A percentile compares a stretch with the other conserved stretches of the same genome.
Conservation (phyloP, 1,284 basidiomycete genomes). For the Cystobasidiaceae sp. region DNA sequence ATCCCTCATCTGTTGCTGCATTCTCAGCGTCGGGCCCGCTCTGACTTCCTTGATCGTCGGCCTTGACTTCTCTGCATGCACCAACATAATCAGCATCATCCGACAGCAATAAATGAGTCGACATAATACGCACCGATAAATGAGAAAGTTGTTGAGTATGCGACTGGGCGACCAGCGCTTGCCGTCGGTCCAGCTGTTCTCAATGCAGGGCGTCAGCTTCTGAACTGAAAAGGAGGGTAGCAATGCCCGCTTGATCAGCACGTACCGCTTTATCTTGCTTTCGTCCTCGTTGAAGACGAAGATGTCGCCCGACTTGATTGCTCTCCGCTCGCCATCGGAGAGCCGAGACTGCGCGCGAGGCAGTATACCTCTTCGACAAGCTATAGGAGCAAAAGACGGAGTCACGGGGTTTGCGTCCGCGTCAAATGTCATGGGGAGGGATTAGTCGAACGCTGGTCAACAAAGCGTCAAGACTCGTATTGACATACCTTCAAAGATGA, state of each 20-base stretch:
- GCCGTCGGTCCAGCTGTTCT: slow-evolving; percentile 80
- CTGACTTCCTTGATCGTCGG: background rate
- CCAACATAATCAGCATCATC: background rate
- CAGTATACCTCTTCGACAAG: slow-evolving; percentile 79
- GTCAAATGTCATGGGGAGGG: background rate
- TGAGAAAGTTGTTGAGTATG: slow-evolving; percentile 88
- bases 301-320: slow-evolving; percentile 89
- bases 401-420: background rate
- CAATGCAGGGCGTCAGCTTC: background rate
- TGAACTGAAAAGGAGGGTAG: too few species aligned
- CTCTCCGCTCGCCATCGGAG: slow-evolving; percentile 78
- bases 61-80: slow-evolving; percentile 2
- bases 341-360: slow-evolving; percentile 89
- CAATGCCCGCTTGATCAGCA: too few species aligned
- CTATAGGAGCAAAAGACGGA: slow-evolving; percentile 43
- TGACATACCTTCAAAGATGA: slow-evolving; percentile 76
- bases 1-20: too few species aligned
- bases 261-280: slow-evolving; percentile 86
- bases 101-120: background rate
- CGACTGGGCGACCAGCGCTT: slow-evolving; percentile 88
- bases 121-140: slow-evolving; percentile 63
- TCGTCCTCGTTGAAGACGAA: slow-evolving; percentile 98
- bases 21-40: too few species aligned
- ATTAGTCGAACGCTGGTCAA: background rate
- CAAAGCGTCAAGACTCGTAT: background rate